These are phyloP conservation scores for Limonium bicolor DNA, from an alignment of 148 eudicot species.

Conservation along the genomic window DNA sequence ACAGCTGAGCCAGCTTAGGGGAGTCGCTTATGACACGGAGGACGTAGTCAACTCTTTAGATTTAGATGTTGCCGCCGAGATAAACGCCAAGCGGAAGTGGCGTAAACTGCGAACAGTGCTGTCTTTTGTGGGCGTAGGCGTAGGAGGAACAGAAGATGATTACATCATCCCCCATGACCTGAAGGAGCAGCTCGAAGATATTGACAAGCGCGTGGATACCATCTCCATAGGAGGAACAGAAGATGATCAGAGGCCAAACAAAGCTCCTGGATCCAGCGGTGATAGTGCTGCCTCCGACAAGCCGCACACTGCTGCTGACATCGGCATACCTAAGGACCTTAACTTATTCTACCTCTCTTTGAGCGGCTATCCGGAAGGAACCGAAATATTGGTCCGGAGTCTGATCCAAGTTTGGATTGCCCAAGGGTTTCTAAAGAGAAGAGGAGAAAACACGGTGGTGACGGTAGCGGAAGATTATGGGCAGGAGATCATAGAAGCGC, in stretches of 20 bases:
- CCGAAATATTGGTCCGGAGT: conserved; percentile 3
- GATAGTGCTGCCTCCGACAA: background rate
- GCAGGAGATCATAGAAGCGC: conserved; percentile 2
- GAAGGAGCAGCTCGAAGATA: background rate
- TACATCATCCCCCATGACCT: background rate
- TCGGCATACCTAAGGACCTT: background rate
- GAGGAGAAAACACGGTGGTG: background rate
- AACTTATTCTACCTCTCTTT: conserved; percentile 7
- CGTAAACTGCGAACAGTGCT: conserved; percentile 4
- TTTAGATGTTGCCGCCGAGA: background rate
- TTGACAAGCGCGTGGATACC: background rate
- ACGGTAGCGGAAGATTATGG: conserved; percentile 18
- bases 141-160: background rate
- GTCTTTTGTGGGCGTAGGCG: background rate
- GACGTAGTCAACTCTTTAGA: conserved; percentile 3
- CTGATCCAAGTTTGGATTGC: conserved; percentile 17
- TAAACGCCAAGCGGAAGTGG: conserved; percentile 1
- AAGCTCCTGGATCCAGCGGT: too few relatives aligned
- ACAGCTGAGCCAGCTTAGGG: conserved; percentile 3
- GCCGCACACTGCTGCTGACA: background rate
- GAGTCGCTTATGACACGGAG: conserved; percentile 11
- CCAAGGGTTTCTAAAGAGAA: conserved; percentile 10
- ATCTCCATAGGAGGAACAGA: background rate
- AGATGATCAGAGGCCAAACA: background rate
- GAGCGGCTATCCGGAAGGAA: background rate